A percentile compares a stretch with the other conserved stretches of the same genome.
These are phyloP conservation scores for Forsythia suspensa DNA, from an alignment of 257 asterid species.

Conservation along the genomic window DNA sequence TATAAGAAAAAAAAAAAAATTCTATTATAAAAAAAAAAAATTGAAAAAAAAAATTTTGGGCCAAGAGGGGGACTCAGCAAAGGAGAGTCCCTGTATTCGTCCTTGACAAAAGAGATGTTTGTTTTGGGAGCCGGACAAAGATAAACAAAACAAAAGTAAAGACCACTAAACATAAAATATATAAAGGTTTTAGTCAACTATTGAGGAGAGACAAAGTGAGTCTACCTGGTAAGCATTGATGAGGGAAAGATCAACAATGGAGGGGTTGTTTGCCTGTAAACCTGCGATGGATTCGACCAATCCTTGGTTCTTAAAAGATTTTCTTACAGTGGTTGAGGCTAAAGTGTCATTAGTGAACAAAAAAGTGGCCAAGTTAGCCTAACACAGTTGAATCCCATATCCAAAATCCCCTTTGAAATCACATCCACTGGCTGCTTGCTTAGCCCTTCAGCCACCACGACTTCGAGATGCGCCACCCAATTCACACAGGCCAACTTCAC, in stretches of 20 bases:
- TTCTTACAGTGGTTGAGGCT: conserved; percentile 58
- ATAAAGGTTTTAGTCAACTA: neutral
- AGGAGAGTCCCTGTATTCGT: too few relatives aligned
- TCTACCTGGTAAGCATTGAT: conserved; percentile 76
- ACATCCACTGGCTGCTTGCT: conserved; percentile 76
- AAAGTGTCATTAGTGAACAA: conserved; percentile 73
- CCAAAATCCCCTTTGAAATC: conserved; percentile 49
- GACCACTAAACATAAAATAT: neutral
- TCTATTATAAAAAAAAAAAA: too few relatives aligned
- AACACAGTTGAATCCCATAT: conserved; percentile 85
- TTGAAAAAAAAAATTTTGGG: too few relatives aligned
- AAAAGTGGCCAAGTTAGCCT: conserved; percentile 94
- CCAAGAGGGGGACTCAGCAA: too few relatives aligned
- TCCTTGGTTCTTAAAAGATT: conserved; percentile 72
- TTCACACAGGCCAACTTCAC: conserved; percentile 86
- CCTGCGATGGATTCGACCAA: conserved; percentile 62
- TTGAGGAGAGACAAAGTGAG: neutral
- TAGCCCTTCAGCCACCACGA: conserved; percentile 88
- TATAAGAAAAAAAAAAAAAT: too few relatives aligned
- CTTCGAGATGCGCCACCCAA: conserved; percentile 93
- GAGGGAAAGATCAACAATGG: conserved; percentile 76
- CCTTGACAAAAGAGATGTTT: too few relatives aligned
- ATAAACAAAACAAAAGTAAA: too few relatives aligned
- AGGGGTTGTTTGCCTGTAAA: conserved; percentile 65
- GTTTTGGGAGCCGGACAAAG: too few relatives aligned